phyloP scores from a whole-genome alignment of 176 grass and related monocot genomes.

The Aegilops longissima region DNA sequence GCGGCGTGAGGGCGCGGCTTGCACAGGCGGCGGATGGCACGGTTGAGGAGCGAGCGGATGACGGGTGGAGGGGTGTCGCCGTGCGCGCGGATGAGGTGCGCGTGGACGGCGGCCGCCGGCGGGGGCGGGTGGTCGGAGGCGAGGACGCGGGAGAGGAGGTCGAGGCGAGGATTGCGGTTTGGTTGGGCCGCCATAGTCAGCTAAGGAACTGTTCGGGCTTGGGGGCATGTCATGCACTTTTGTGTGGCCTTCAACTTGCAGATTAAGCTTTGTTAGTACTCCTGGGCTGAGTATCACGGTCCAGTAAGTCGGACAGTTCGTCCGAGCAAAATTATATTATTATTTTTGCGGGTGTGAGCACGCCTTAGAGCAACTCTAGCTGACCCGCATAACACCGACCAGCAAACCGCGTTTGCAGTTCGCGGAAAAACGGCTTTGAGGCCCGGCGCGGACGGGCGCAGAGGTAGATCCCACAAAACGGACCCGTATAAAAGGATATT shows the following conservation, averaged over 20 bases:
- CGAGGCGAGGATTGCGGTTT: neutral
- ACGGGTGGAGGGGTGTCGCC: conserved; percentile 1
- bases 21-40: conserved; percentile 46
- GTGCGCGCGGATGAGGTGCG: conserved; percentile 46
- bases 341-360: too few species aligned
- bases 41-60: conserved; percentile 37
- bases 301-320: neutral
- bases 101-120: conserved; percentile 39
- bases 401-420: too few species aligned
- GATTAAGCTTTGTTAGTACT: neutral
- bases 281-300: neutral
- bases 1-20: conserved; percentile 42
- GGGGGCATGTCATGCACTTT: neutral
- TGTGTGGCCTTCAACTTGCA: neutral
- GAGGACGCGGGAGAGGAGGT: conserved; percentile 31
- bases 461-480: too few species aligned
- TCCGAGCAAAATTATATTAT: neutral
- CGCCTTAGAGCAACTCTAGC: too few species aligned
- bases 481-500: too few species aligned
- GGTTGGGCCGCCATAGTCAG: conserved; percentile 23
- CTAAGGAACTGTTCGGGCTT: neutral
- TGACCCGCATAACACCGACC: too few species aligned
- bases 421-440: too few species aligned
- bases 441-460: too few species aligned
- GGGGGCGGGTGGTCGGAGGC: conserved; percentile 31